These are phyloP conservation scores for Sabuloglossum arenarium DNA, from an alignment of 495 filamentous ascomycete species.

Conservation along the genomic window DNA sequence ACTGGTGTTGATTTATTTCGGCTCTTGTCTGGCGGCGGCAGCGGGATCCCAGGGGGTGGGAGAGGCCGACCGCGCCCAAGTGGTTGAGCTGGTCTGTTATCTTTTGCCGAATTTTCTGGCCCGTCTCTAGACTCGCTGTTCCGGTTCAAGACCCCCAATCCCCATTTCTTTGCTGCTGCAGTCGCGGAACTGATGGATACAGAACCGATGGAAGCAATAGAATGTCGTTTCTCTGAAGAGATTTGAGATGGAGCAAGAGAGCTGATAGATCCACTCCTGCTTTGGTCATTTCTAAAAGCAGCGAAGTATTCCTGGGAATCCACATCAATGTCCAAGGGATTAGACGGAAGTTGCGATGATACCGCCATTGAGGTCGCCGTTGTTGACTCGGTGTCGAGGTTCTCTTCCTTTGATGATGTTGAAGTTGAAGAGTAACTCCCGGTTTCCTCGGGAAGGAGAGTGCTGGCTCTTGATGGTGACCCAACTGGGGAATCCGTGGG, in stretches of 20 bases:
- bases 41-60: conserved; percentile 31
- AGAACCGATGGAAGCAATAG: conserved; percentile 36
- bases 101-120: conserved; percentile 13
- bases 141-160: conserved; percentile 46
- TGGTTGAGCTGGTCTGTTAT: conserved; percentile 38
- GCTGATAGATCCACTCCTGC: conserved; percentile 12
- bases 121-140: conserved; percentile 15
- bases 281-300: neutral
- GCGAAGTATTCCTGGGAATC: neutral
- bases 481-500: conserved; percentile 29
- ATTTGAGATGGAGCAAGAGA: conserved; percentile 13
- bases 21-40: conserved; percentile 29
- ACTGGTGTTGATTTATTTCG: conserved; percentile 33
- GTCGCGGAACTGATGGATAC: conserved; percentile 30
- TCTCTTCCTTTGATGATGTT: conserved; percentile 13
- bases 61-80: conserved; percentile 46
- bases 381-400: neutral
- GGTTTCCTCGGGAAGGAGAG: conserved; percentile 9
- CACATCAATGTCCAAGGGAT: neutral
- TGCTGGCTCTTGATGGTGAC: conserved; percentile 25
- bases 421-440: conserved; percentile 24
- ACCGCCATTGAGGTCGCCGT: neutral
- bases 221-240: conserved; percentile 16
- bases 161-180: conserved; percentile 68
- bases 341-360: neutral